phyloP scores from a whole-genome alignment of 1,284 basidiomycete species.

The Cerioporus squamosus region DNA sequence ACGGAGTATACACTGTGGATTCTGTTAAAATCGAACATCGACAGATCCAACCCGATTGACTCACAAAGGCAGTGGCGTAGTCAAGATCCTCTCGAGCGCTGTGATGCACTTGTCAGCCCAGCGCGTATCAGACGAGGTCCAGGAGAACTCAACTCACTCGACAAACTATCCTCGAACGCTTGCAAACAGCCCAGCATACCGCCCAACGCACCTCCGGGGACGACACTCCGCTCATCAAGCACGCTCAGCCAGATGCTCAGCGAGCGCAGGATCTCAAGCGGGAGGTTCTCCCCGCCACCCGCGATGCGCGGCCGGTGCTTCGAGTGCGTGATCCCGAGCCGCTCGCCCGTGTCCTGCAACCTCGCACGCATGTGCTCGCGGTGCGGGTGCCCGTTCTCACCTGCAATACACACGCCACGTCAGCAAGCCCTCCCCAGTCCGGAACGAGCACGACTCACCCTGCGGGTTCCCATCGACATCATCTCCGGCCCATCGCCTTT shows the following conservation, averaged over 20 bases:
- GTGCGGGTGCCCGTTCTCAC: conserved; percentile 1
- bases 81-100: conserved; percentile 63
- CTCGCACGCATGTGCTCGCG: neutral
- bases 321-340: conserved; percentile 23
- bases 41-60: conserved; percentile 28
- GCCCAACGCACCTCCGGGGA: conserved; percentile 56
- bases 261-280: conserved; percentile 56
- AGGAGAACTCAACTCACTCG: conserved; percentile 42
- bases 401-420: neutral
- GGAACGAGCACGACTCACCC: neutral
- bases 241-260: conserved; percentile 63
- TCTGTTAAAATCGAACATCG: conserved; percentile 2
- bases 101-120: neutral
- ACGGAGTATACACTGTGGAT: conserved; percentile 60
- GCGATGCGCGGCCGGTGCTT: conserved; percentile 44
- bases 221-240: conserved; percentile 57
- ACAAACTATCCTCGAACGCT: conserved; percentile 57
- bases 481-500: conserved; percentile 34
- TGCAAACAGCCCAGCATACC: conserved; percentile 52
- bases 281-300: conserved; percentile 48
- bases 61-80: conserved; percentile 67
- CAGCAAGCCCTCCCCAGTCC: neutral
- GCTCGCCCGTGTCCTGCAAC: neutral
- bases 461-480: conserved; percentile 1
- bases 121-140: neutral